phyloP scores from a whole-genome alignment of 169 alveolate genomes.

The Condylostoma magnum region DNA sequence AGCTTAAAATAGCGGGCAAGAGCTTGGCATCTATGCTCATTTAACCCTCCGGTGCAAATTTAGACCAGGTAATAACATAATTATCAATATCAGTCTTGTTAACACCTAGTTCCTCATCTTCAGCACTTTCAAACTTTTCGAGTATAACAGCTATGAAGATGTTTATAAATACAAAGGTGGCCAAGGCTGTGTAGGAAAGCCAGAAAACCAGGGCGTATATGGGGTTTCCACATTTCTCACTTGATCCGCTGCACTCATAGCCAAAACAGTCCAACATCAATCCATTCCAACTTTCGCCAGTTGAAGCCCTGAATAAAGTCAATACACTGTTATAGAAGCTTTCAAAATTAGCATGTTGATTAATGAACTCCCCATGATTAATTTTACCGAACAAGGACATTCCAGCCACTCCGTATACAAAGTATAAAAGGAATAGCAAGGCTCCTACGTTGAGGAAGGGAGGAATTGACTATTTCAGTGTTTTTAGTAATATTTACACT shows the following conservation, averaged over 20 bases:
- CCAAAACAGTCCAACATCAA: constrained; percentile 55
- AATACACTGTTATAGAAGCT: constrained; percentile 65
- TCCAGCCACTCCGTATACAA: constrained; percentile 77
- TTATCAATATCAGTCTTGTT: background rate
- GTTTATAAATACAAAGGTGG: constrained; percentile 53
- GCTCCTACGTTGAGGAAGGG: constrained; percentile 67
- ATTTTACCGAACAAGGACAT: constrained; percentile 66
- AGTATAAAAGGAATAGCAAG: constrained; percentile 62
- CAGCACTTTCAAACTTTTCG: constrained; percentile 26
- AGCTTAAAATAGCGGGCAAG: background rate
- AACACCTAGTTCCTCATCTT: background rate
- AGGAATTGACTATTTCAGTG: constrained; percentile 70
- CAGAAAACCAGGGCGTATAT: constrained; percentile 44
- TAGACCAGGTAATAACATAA: background rate
- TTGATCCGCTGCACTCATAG: constrained; percentile 27
- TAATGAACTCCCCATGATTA: constrained; percentile 30
- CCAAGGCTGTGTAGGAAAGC: constrained; percentile 43
- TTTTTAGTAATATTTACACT: constrained; percentile 66
- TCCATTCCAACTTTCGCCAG: constrained; percentile 77
- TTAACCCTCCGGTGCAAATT: constrained; percentile 20
- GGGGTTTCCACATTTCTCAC: constrained; percentile 36
- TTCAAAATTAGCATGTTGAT: constrained; percentile 66
- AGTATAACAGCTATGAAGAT: constrained; percentile 52
- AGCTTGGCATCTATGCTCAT: background rate
- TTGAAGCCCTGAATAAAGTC: constrained; percentile 55